Evolutionary conservation across 768 basidiomycete genomes (phyloP).

Genomic region (Amanita muscaria): DNA sequence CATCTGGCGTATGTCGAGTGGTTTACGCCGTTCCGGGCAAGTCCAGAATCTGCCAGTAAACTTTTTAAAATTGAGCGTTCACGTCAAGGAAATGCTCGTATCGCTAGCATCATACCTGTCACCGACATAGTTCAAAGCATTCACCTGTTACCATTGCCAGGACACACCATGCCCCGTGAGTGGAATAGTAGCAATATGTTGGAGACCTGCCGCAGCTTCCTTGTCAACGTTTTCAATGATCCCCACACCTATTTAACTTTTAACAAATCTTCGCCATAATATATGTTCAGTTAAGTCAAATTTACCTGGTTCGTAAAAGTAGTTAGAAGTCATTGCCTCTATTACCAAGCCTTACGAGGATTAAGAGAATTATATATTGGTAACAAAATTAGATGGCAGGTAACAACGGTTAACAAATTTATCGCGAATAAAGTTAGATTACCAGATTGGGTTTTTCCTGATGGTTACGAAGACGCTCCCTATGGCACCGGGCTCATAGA

Average conservation of each 20-base stretch:
- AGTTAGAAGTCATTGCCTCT: too few species aligned
- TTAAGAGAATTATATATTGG: too few species aligned
- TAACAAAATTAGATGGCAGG: too few species aligned
- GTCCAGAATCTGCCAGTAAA: conserved; percentile 10
- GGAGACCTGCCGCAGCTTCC: background rate
- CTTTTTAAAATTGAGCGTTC: conserved; percentile 13
- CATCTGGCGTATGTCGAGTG: conserved; percentile 23
- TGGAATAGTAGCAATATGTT: background rate
- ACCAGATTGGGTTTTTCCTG: too few species aligned
- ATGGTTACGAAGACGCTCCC: too few species aligned
- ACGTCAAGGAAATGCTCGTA: conserved; percentile 5
- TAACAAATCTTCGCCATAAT: too few species aligned
- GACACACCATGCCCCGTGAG: background rate
- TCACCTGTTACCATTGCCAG: background rate
- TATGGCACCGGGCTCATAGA: too few species aligned
- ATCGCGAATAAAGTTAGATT: too few species aligned
- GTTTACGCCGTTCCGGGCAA: conserved; percentile 16
- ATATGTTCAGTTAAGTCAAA: too few species aligned
- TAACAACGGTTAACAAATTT: too few species aligned
- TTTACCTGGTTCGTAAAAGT: too few species aligned
- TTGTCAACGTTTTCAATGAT: background rate
- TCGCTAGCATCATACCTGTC: conserved; percentile 17
- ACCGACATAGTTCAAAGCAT: conserved; percentile 14
- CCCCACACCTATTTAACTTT: background rate
- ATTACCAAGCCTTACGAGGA: too few species aligned